A percentile compares a stretch with the other conserved stretches of the same genome.
phyloP scores from a whole-genome alignment of 805 yeast species.

The Metschnikowia lunata region DNA sequence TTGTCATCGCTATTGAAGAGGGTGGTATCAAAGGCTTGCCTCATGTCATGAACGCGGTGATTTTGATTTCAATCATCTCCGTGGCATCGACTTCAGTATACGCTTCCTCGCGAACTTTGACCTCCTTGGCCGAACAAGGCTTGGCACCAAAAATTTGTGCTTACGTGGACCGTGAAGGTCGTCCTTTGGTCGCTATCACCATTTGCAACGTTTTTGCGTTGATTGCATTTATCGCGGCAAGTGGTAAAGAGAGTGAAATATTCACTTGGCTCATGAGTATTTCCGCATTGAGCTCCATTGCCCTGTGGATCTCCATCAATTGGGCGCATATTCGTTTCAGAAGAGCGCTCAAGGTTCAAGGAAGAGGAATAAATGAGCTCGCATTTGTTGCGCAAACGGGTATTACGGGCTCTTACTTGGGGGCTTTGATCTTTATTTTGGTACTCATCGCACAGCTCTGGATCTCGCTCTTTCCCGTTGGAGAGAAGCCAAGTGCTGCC shows the following conservation, averaged over 20 bases:
- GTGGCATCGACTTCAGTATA: slow-evolving; percentile 73
- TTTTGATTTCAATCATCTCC: slow-evolving; percentile 61
- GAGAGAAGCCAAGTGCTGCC: slow-evolving; percentile 30
- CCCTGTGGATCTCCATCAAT: slow-evolving; percentile 77
- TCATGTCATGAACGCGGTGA: slow-evolving; percentile 62
- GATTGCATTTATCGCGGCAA: slow-evolving; percentile 60
- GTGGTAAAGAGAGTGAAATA: slow-evolving; percentile 50
- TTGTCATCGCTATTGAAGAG: slow-evolving; percentile 63
- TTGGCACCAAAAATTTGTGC: slow-evolving; percentile 58
- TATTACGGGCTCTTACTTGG: slow-evolving; percentile 32
- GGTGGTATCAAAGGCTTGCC: slow-evolving; percentile 66
- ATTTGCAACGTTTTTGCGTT: slow-evolving; percentile 53
- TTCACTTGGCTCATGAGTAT: slow-evolving; percentile 76
- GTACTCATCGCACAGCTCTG: slow-evolving; percentile 41
- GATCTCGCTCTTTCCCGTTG: slow-evolving; percentile 38
- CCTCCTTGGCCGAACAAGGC: slow-evolving; percentile 63
- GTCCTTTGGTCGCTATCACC: slow-evolving; percentile 68
- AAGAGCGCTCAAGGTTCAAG: slow-evolving; percentile 53
- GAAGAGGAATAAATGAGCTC: slow-evolving; percentile 34
- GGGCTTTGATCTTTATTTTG: slow-evolving; percentile 28
- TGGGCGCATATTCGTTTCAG: slow-evolving; percentile 62
- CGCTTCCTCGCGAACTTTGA: slow-evolving; percentile 54
- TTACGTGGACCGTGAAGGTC: slow-evolving; percentile 71
- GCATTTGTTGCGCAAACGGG: slow-evolving; percentile 37
- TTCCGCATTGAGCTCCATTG: slow-evolving; percentile 71